Percentiles rank a stretch among this genome's conserved stretches.
phyloP scores from a whole-genome alignment of 306 rosid genomes.

The Echinosophora koreensis region DNA sequence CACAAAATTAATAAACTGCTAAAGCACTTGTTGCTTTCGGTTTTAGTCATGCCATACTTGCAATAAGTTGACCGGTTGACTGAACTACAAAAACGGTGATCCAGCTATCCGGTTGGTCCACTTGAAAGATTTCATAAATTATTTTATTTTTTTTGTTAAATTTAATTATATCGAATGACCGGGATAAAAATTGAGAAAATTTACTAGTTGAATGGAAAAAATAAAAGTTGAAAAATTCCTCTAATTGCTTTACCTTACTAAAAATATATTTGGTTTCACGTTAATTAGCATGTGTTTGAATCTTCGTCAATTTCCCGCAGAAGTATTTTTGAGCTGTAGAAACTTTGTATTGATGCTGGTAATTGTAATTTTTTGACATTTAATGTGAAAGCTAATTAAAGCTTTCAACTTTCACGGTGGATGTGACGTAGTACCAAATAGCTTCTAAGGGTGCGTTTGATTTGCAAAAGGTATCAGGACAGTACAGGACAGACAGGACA shows the following conservation, averaged over 20 bases:
- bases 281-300: too few relatives aligned
- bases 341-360: too few relatives aligned
- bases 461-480: too few relatives aligned
- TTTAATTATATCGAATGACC: neutral
- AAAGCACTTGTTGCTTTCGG: neutral
- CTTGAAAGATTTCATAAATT: neutral
- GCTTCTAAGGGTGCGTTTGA: too few relatives aligned
- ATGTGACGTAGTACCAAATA: too few relatives aligned
- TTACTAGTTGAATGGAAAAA: neutral
- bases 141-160: neutral
- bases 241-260: neutral
- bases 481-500: too few relatives aligned
- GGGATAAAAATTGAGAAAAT: neutral
- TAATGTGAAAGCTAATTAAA: too few relatives aligned
- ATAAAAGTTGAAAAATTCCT: neutral
- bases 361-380: too few relatives aligned
- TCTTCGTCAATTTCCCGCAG: too few relatives aligned
- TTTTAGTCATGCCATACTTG: conserved; percentile 23
- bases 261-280: too few relatives aligned
- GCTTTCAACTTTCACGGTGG: too few relatives aligned
- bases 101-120: neutral
- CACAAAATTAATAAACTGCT: neutral
- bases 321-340: too few relatives aligned
- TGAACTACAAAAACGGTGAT: neutral
- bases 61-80: neutral